Conservation (phyloP, 441 rosid genomes). For the Arabidopsis lyrata region DNA sequence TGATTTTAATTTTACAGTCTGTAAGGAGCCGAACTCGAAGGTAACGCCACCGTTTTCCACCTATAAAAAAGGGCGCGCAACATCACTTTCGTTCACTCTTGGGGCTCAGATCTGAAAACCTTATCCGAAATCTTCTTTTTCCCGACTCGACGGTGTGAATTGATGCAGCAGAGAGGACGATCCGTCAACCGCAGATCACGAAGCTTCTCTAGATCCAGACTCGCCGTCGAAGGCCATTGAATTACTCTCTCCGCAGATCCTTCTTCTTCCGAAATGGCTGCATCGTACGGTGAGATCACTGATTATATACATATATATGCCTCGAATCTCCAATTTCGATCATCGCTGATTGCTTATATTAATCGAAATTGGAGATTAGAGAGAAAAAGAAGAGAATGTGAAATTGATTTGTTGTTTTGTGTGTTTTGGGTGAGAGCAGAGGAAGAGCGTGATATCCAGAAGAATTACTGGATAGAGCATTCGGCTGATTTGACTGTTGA, state of each 20-base stretch:
- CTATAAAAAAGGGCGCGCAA: conserved; percentile 38
- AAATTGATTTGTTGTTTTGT: conserved; percentile 12
- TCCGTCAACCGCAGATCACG: conserved; percentile 72
- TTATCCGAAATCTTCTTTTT: neutral
- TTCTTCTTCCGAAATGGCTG: conserved; percentile 26
- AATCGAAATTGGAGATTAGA: neutral
- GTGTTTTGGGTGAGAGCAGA: conserved; percentile 36
- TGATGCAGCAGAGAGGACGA: conserved; percentile 84
- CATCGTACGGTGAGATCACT: conserved; percentile 39
- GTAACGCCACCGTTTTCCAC: conserved; percentile 23
- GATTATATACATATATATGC: neutral
- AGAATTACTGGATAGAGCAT: conserved; percentile 89
- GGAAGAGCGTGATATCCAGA: conserved; percentile 80
- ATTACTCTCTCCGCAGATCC: neutral
- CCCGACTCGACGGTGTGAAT: conserved; percentile 8
- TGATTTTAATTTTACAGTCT: neutral
- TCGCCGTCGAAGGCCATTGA: conserved; percentile 74
- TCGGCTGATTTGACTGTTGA: conserved; percentile 79
- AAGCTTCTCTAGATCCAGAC: conserved; percentile 80
- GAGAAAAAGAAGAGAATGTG: neutral
- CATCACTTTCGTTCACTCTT: no score
- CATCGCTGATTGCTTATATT: neutral
- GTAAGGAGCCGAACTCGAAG: conserved; percentile 2
- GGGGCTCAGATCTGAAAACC: neutral
- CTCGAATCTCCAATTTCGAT: neutral